phyloP scores from a whole-genome alignment of 768 basidiomycete genomes.

The Rubroboletus satanas region DNA sequence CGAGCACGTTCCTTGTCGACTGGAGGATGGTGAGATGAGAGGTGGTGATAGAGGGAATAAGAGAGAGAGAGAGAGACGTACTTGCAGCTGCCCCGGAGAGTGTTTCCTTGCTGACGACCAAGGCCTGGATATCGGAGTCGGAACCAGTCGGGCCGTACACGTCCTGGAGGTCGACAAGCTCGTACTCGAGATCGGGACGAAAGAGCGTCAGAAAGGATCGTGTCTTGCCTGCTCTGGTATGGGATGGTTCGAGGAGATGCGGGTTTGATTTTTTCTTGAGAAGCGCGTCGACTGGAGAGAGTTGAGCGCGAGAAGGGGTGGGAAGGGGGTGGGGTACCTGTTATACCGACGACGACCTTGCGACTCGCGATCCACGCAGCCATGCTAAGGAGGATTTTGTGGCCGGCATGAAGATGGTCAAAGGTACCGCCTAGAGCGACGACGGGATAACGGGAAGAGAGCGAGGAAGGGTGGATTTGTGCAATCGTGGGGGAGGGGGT shows the following conservation, averaged over 20 bases:
- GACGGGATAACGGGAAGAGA: conserved; percentile 48
- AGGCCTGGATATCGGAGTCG: conserved; percentile 85
- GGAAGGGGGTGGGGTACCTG: conserved; percentile 46
- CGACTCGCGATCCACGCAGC: conserved; percentile 72
- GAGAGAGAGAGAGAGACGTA: conserved; percentile 30
- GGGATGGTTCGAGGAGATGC: conserved; percentile 61
- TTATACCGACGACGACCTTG: conserved; percentile 88
- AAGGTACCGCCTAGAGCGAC: conserved; percentile 94
- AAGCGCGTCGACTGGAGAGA: conserved; percentile 57
- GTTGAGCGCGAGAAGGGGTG: conserved; percentile 9
- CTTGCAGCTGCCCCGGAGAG: conserved; percentile 68
- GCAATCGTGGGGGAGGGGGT: neutral
- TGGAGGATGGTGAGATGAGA: conserved; percentile 27
- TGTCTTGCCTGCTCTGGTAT: conserved; percentile 52
- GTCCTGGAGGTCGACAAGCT: conserved; percentile 74
- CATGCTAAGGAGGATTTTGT: conserved; percentile 95
- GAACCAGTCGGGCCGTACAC: conserved; percentile 89
- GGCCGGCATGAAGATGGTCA: conserved; percentile 95
- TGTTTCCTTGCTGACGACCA: conserved; percentile 92
- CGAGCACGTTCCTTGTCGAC: conserved; percentile 62
- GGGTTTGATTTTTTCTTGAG: conserved; percentile 68
- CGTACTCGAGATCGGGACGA: conserved; percentile 57
- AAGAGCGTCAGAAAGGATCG: conserved; percentile 70
- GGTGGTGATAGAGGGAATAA: neutral
- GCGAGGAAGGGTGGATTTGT: neutral